Evolutionary conservation across 140 eudicot species (phyloP).

Genomic region (Stevia rebaudiana): DNA sequence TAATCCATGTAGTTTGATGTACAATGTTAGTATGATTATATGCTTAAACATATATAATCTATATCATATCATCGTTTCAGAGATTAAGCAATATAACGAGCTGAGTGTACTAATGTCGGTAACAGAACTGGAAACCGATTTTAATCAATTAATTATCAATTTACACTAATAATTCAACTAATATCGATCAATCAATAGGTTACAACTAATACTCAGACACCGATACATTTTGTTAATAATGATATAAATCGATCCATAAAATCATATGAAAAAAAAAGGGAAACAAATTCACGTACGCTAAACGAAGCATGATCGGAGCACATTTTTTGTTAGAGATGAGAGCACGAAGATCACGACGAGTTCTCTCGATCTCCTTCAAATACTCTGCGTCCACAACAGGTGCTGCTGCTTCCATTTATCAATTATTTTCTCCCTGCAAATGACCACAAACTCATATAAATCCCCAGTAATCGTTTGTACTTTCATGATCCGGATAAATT

Average conservation of each 20-base stretch:
- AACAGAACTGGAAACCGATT: not conserved
- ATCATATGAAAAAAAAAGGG: not conserved
- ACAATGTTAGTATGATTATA: not conserved
- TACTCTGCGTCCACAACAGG: constrained; percentile 50
- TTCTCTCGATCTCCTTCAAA: constrained; percentile 64
- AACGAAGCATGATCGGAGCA: constrained; percentile 96
- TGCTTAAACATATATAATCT: not conserved
- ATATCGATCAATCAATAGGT: not conserved
- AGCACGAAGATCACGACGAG: constrained; percentile 82
- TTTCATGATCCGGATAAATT: not conserved
- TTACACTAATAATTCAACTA: not conserved
- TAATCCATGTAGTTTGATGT: not conserved
- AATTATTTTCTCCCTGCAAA: not conserved
- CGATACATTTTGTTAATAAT: not conserved
- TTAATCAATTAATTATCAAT: not conserved
- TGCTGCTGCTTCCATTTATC: constrained; percentile 31
- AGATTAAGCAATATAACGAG: not conserved
- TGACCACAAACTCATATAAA: not conserved
- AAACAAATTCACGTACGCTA: constrained; percentile 53
- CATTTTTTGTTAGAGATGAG: constrained; percentile 69
- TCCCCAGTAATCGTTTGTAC: not conserved
- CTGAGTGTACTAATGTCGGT: not conserved
- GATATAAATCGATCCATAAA: not conserved
- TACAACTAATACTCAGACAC: not conserved
- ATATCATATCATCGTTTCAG: not conserved